phyloP scores from a whole-genome alignment of 257 asterid genomes.

The Paraleonurus japonicus region DNA sequence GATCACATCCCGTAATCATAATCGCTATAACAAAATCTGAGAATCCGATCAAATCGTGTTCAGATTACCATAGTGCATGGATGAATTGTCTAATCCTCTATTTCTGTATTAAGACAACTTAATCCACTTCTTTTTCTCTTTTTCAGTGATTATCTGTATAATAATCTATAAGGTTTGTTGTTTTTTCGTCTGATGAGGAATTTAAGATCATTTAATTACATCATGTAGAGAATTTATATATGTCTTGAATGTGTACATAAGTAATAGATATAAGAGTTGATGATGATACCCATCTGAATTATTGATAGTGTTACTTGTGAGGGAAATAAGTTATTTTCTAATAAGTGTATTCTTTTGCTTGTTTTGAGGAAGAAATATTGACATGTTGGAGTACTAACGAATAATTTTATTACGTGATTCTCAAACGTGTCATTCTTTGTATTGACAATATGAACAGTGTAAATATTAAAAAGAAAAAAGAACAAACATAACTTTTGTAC shows the following conservation, averaged over 20 bases:
- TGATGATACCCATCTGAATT: not conserved
- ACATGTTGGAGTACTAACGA: not conserved
- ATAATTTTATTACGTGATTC: constrained; percentile 1
- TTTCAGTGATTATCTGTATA: not conserved
- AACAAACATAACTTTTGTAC: not conserved
- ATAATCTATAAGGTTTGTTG: not conserved
- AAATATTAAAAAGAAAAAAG: not conserved
- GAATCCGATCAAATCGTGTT: not conserved
- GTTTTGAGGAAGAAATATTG: not conserved
- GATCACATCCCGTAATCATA: too few relatives aligned
- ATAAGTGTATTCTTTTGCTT: not conserved
- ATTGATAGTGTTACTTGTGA: not conserved
- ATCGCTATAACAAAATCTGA: not conserved
- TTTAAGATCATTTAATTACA: not conserved
- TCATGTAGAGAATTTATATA: not conserved
- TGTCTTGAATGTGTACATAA: not conserved
- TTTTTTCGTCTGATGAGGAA: not conserved
- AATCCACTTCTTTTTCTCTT: not conserved
- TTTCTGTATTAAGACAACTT: constrained; percentile 26
- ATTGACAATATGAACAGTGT: not conserved
- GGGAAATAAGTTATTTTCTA: not conserved
- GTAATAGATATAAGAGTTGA: not conserved
- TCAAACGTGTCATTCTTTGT: constrained; percentile 12
- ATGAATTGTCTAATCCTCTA: constrained; percentile 31
- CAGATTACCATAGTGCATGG: constrained; percentile 18